Percentiles rank a stretch among this genome's conserved stretches.
Conservation (phyloP, 331 rosid genomes). For the Ulmus americana region DNA sequence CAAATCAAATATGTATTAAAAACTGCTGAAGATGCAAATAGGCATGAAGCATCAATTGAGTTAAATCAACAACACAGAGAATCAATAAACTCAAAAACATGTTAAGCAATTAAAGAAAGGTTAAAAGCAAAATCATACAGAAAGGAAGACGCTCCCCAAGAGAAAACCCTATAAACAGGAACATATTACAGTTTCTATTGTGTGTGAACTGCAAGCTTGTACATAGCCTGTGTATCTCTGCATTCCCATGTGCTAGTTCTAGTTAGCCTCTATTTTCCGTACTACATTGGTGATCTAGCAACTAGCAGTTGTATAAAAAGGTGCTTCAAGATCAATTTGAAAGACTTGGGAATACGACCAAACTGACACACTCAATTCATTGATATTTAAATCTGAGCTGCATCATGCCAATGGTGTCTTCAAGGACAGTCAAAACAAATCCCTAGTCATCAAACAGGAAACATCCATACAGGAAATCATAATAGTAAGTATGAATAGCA, state of each 20-base stretch:
- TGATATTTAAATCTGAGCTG: no score
- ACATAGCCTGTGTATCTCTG: neutral
- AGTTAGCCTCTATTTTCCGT: no score
- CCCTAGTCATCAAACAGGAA: neutral
- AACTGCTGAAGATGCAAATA: conserved; percentile 3
- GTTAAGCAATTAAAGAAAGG: neutral
- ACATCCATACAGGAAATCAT: neutral
- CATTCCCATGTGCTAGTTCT: no score
- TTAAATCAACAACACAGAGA: neutral
- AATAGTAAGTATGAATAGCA: neutral
- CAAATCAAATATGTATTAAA: neutral
- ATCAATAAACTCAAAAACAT: no score
- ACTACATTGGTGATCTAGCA: no score
- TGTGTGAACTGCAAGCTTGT: neutral
- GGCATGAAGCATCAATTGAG: conserved; percentile 9
- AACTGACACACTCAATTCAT: no score
- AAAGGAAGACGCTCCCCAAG: neutral
- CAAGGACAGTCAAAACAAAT: neutral
- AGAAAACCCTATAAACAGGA: neutral
- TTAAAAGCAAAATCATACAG: neutral
- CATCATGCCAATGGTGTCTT: no score
- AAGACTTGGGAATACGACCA: no score
- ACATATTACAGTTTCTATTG: neutral
- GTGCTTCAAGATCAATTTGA: no score
- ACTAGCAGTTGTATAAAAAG: no score